Evolutionary conservation across 371 early-diverging fungal species (phyloP), one percentile per base, ranked within the genome.

Genomic region (Fennellomyces sp.): DNA sequence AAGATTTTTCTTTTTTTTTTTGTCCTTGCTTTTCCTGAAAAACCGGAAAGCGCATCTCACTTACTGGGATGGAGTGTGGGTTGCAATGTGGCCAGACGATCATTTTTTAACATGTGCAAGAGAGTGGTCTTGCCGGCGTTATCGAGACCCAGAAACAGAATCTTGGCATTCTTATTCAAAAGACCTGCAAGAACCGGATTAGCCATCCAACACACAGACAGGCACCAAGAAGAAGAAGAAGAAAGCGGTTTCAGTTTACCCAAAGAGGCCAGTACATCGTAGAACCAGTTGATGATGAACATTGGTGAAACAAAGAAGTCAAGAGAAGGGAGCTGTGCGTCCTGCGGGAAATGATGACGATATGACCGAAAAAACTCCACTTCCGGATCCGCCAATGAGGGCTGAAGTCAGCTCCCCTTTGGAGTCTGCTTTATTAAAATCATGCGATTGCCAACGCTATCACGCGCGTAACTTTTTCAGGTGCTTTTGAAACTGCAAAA

Each of bases 41-140:
- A 41, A 41, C 8, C 12, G 41, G 17, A 41, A 41, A 41, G 12
- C 10, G 19, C n/a, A 45, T 23, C 42, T 19, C 29, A 80, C 93
- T 68, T 89, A 96, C 95, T 98, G 48, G 98, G 98, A 75, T 99
- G 99, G 65, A 96, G 90, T 29, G 99, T 99, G 38, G 99, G 99
- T 72, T 95, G 94, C 36, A 97, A 85, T 27, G 94, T 92, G 29
- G 97, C 96, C 67, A 98, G 81, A 55, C 98, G 93, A 75, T 98
- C 97, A 70, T 97, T 97, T 86, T 99, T 99, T 68, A 99, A 83
- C 94, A 99, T 97, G 84, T 98, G 97, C 33, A 99, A 88, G 33
- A 99, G 87, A 41, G 99, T 99, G 7, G 99, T 99, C 81, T 99
- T 99, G 59, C 99, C 99, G 58, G 99, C 98, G 85, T 99, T 99